A percentile compares a stretch with the other conserved stretches of the same genome.
These are phyloP conservation scores for Fusarium robinianum DNA, from an alignment of 2,329 filamentous ascomycete genomes.

Conservation along the genomic window DNA sequence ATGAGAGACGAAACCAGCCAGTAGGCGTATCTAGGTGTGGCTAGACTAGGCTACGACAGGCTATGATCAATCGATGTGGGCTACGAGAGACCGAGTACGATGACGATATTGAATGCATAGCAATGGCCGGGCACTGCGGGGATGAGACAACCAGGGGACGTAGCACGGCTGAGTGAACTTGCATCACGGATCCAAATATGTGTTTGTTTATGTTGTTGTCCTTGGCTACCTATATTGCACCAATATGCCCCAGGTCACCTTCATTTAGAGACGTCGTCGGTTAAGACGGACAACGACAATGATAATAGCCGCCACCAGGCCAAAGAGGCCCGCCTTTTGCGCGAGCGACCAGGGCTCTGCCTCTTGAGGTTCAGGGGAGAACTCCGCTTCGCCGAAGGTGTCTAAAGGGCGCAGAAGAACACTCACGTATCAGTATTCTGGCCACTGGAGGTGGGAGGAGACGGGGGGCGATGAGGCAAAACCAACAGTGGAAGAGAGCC, in stretches of 20 bases:
- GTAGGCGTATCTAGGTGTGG: too few species aligned
- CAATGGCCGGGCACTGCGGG: too few species aligned
- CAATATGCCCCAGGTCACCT: too few species aligned
- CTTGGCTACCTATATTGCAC: slow-evolving; percentile 18
- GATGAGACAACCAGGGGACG: too few species aligned
- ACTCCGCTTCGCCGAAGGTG: slow-evolving; percentile 34
- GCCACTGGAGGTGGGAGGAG: slow-evolving; percentile 14
- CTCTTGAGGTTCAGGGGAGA: slow-evolving; percentile 24
- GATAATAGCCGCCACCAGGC: slow-evolving; percentile 27
- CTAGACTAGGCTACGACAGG: too few species aligned
- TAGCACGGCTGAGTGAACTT: too few species aligned
- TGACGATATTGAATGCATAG: too few species aligned
- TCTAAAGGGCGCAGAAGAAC: slow-evolving; percentile 34
- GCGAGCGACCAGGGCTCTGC: slow-evolving; percentile 30
- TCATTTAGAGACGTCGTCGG: slow-evolving; percentile 28
- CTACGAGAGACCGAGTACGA: too few species aligned
- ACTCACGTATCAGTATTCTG: slow-evolving; percentile 44
- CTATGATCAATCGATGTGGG: too few species aligned
- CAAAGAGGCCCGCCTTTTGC: slow-evolving; percentile 31
- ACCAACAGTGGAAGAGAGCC: slow-evolving; percentile 32
- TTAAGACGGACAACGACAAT: slow-evolving; percentile 29
- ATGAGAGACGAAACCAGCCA: too few species aligned
- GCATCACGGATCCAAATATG: too few species aligned
- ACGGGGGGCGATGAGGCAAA: slow-evolving; percentile 30
- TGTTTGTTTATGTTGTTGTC: too few species aligned